Percentiles rank a stretch among this genome's conserved stretches.
phyloP scores from a whole-genome alignment of 176 grass and related monocot species.

The Aegilops tauschii region DNA sequence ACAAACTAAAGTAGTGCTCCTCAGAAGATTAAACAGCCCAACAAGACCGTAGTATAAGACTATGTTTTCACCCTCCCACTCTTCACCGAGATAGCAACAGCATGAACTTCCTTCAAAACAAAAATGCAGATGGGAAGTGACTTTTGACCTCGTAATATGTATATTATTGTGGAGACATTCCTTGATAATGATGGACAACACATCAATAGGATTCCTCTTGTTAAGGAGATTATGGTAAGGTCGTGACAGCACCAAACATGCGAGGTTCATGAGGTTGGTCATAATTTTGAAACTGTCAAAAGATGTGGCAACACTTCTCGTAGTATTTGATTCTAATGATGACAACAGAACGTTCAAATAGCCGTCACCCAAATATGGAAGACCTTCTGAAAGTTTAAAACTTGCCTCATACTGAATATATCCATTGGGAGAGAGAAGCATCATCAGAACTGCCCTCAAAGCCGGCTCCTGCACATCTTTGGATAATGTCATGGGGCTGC shows the following conservation, averaged over 20 bases:
- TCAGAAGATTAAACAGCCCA: constrained; percentile 66
- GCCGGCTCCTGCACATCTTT: constrained; percentile 56
- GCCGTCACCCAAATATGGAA: constrained; percentile 38
- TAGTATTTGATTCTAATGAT: constrained; percentile 60
- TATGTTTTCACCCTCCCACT: constrained; percentile 74
- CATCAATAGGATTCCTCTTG: constrained; percentile 37
- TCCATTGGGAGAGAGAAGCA: constrained; percentile 72
- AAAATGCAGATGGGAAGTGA: constrained; percentile 63
- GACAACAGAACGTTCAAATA: constrained; percentile 45
- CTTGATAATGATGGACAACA: constrained; percentile 56
- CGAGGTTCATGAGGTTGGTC: constrained; percentile 59
- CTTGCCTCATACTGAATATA: constrained; percentile 59
- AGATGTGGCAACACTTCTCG: constrained; percentile 40
- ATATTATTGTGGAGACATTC: constrained; percentile 53
- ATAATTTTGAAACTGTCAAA: constrained; percentile 58
- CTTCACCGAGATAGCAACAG: constrained; percentile 40
- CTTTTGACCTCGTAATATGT: constrained; percentile 46
- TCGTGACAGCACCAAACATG: constrained; percentile 54
- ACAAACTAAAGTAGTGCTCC: constrained; percentile 38
- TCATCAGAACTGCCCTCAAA: constrained; percentile 80
- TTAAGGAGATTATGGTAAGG: constrained; percentile 51
- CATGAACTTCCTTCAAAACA: constrained; percentile 58
- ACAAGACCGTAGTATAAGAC: constrained; percentile 66
- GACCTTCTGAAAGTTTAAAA: constrained; percentile 48
- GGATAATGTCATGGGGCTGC: constrained; percentile 35